phyloP scores from a whole-genome alignment of 257 asterid species.

The Solanum ahanhuiri region DNA sequence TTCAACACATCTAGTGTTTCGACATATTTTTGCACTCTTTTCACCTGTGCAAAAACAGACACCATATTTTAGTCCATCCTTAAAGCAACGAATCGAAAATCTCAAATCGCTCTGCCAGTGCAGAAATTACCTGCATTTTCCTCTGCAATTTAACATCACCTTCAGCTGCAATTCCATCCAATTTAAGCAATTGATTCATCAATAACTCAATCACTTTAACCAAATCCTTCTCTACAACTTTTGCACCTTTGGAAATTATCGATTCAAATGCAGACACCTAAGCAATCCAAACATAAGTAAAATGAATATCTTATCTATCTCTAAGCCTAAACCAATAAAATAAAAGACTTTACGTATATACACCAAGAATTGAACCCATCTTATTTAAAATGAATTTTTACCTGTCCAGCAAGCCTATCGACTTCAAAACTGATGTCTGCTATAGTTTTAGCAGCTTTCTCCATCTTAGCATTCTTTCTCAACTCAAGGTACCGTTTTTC shows the following conservation, averaged over 20 bases:
- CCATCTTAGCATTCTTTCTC: slow-evolving; percentile 59
- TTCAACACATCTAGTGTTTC: slow-evolving; percentile 72
- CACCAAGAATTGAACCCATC: not conserved
- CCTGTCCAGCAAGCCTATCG: slow-evolving; percentile 67
- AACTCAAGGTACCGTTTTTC: slow-evolving; percentile 65
- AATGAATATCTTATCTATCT: not conserved
- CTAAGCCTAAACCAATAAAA: not conserved
- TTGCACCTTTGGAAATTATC: slow-evolving; percentile 51
- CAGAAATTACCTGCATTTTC: slow-evolving; percentile 59
- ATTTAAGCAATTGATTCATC: slow-evolving; percentile 70
- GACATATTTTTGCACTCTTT: slow-evolving; percentile 66
- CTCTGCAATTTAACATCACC: slow-evolving; percentile 73
- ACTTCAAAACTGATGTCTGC: slow-evolving; percentile 74
- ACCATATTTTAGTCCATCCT: not conserved
- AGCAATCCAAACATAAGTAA: not conserved
- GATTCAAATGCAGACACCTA: slow-evolving; percentile 74
- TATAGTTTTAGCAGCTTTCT: slow-evolving; percentile 47
- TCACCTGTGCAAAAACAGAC: slow-evolving; percentile 28
- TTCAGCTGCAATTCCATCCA: slow-evolving; percentile 61
- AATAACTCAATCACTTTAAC: slow-evolving; percentile 48
- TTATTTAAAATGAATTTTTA: not conserved
- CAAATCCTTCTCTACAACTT: slow-evolving; percentile 58
- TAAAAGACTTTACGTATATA: not conserved
- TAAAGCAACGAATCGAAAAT: not conserved
- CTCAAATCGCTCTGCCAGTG: not conserved